phyloP scores from a whole-genome alignment of 495 filamentous ascomycete species.

The Neurospora sp. region DNA sequence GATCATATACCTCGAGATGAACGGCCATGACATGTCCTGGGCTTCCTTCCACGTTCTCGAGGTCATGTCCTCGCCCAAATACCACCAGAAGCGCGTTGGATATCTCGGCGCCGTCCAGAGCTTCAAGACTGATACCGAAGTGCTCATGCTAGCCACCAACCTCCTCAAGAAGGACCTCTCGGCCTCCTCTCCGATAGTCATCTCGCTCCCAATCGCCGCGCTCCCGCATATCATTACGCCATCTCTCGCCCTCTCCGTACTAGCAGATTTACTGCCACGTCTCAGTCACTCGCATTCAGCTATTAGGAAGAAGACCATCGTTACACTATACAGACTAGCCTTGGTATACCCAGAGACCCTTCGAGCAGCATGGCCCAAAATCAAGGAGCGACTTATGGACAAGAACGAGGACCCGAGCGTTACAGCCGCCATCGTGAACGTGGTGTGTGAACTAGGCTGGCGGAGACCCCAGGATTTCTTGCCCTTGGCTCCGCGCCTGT shows the following conservation, averaged over 20 bases:
- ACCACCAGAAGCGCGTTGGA: conserved; percentile 86
- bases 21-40: conserved; percentile 99
- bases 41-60: conserved; percentile 96
- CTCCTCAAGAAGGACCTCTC: conserved; percentile 93
- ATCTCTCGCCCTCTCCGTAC: conserved; percentile 77
- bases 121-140: conserved; percentile 90
- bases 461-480: conserved; percentile 88
- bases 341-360: conserved; percentile 91
- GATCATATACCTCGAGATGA: conserved; percentile 95
- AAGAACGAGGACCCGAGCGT: conserved; percentile 84
- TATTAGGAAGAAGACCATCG: conserved; percentile 89
- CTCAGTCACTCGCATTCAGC: conserved; percentile 72
- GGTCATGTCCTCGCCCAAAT: conserved; percentile 94
- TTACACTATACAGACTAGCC: conserved; percentile 84
- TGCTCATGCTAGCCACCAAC: conserved; percentile 95
- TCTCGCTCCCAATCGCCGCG: conserved; percentile 75
- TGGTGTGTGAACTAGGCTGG: conserved; percentile 93
- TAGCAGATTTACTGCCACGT: conserved; percentile 76
- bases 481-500: conserved; percentile 80
- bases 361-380: conserved; percentile 87
- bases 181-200: conserved; percentile 59
- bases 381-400: conserved; percentile 89
- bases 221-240: conserved; percentile 87
- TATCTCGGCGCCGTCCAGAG: conserved; percentile 96
- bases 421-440: conserved; percentile 89